Conservation (phyloP, 2,329 filamentous ascomycete species). For the Piedraia hortae region DNA sequence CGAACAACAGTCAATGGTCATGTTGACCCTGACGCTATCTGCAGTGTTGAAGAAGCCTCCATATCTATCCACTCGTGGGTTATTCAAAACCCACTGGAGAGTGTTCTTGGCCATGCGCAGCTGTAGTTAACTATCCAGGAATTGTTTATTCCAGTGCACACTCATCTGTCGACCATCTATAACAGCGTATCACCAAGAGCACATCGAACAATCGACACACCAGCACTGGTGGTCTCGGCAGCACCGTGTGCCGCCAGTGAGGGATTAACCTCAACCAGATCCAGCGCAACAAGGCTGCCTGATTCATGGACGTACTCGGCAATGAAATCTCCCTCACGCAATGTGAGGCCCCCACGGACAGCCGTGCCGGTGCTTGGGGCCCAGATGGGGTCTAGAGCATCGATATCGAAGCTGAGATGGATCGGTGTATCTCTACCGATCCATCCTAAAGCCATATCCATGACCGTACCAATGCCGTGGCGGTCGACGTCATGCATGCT, state of each 20-base stretch:
- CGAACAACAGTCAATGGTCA: too few relatives aligned
- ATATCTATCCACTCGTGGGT: too few relatives aligned
- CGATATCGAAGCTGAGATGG: conserved; percentile 90
- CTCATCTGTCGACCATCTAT: too few relatives aligned
- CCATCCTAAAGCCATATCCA: conserved; percentile 95
- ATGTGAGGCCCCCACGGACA: conserved; percentile 71
- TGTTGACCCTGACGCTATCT: too few relatives aligned
- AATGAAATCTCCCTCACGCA: conserved; percentile 92
- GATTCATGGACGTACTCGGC: conserved; percentile 37
- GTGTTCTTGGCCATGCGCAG: too few relatives aligned
- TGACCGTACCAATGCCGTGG: conserved; percentile 78
- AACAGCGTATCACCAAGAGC: conserved; percentile 76
- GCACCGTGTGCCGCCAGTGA: conserved; percentile 30
- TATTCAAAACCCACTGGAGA: too few relatives aligned
- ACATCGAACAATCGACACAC: conserved; percentile 73
- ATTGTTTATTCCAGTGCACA: too few relatives aligned
- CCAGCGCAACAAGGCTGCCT: conserved; percentile 27
- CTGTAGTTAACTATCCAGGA: too few relatives aligned
- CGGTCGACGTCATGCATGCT: conserved; percentile 96
- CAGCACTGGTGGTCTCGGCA: conserved; percentile 65
- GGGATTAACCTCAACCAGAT: conserved; percentile 28
- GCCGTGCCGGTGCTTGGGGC: conserved; percentile 89
- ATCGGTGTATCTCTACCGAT: conserved; percentile 88
- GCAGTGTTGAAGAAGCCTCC: too few relatives aligned
- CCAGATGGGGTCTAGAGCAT: conserved; percentile 87